Evolutionary conservation across 352 stramenopile genomes (phyloP), one percentile per base, ranked within the genome.

Genomic region (Salisapilia sapeloensis): DNA sequence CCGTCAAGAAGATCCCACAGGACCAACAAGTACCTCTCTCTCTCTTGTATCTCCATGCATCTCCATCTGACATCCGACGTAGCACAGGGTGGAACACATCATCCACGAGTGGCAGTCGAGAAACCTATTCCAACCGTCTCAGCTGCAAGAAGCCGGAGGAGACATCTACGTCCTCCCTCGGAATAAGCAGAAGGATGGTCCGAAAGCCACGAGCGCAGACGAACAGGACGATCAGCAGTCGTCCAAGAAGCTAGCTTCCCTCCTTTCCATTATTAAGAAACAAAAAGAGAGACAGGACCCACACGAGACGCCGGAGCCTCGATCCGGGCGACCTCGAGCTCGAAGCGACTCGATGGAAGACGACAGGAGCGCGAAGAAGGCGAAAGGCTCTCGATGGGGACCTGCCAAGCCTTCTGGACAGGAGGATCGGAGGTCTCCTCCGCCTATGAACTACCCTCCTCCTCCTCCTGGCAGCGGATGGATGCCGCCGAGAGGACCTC

Each of bases 191-290:
- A 4, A 6, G 27, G 22, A 24, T n/a, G 23, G 22, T 21, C 6
- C 33, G 4, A 15, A 22, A 19, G 24, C 24, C 24, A 35, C 29
- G n/a, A 29, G 29, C 3, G 29, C 26, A 1, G 26, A 15, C 6
- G 12, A 30, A 38, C 18, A 47, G 34, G 37, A 58, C 26, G 35
- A 56, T 1, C 35, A 38, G 54, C 20, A 24, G 0, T 74, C 58
- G 3, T 34, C 57, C 5, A 62, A 63, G 22, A 77, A 79, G 16
- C 40, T 90, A 17, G 66, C 74, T 6, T 86, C 70, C 22, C 44
- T 90, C 26, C 35, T 90, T 21, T 83, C 67, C 7, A 82, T 85
- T 24, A 64, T 87, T 43, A 87, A 87, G 50, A 76, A 84, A 30
- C 70, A 80, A 33, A 84, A 84, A 26, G 66, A 75, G 23, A 40